Percentiles rank a stretch among this genome's conserved stretches.
phyloP scores from a whole-genome alignment of 2,329 filamentous ascomycete genomes.

The Aureobasidium leucospermi region DNA sequence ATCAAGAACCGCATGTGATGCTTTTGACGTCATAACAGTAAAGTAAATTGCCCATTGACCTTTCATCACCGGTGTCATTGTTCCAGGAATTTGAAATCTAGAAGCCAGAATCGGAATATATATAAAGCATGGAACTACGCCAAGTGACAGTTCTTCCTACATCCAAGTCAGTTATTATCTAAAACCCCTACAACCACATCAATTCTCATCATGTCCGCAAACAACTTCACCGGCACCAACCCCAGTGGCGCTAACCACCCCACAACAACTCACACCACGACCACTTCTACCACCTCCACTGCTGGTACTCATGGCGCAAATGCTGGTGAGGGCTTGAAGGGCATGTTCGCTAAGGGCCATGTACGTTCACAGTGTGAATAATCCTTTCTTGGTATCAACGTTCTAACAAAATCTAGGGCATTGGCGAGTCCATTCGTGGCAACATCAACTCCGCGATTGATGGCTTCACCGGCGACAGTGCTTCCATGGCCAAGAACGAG shows the following conservation, averaged over 20 bases:
- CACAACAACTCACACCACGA: background rate
- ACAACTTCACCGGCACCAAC: constrained; percentile 3
- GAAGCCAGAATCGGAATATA: background rate
- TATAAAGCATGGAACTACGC: too few relatives aligned
- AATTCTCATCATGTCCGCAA: constrained; percentile 1
- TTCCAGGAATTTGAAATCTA: background rate
- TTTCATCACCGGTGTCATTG: background rate
- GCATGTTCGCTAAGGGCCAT: constrained; percentile 12
- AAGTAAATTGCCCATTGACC: background rate
- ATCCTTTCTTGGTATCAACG: background rate
- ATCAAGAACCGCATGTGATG: background rate
- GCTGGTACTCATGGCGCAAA: background rate
- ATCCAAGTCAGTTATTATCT: background rate
- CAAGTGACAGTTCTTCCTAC: background rate
- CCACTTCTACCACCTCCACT: background rate
- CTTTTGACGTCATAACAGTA: background rate
- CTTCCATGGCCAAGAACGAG: constrained; percentile 9
- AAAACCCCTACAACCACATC: too few relatives aligned
- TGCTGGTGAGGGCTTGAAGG: constrained; percentile 7
- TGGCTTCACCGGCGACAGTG: constrained; percentile 3
- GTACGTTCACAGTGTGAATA: background rate
- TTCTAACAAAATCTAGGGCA: background rate
- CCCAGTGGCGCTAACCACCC: background rate
- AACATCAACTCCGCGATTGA: constrained; percentile 12
- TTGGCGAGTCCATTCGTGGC: constrained; percentile 13